Evolutionary conservation across 2,329 filamentous ascomycete species (phyloP).

Genomic region (Didymella glomerata): DNA sequence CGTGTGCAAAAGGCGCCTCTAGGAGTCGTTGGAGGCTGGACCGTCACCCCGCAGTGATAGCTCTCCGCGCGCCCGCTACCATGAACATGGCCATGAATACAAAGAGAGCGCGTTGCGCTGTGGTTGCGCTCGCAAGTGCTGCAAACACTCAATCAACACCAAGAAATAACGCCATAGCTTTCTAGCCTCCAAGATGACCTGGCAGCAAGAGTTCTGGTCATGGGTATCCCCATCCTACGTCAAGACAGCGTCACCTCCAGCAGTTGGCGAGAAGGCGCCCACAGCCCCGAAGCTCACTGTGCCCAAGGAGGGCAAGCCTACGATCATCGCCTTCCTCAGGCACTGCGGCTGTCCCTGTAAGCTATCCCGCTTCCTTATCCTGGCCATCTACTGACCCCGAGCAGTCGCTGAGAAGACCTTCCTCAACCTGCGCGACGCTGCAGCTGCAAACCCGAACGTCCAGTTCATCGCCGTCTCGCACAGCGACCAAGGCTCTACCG

Average conservation of each 20-base stretch:
- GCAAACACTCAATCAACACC: neutral
- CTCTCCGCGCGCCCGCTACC: constrained; percentile 17
- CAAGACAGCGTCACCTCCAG: constrained; percentile 55
- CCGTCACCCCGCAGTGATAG: constrained; percentile 18
- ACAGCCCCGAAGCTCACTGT: constrained; percentile 61
- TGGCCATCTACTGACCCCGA: constrained; percentile 8
- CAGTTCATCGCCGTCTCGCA: constrained; percentile 50
- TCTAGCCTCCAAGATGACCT: constrained; percentile 43
- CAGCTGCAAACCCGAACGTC: constrained; percentile 36
- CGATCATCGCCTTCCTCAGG: constrained; percentile 72
- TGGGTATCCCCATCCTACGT: constrained; percentile 51
- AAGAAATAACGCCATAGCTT: neutral
- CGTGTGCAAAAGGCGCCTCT: constrained; percentile 4
- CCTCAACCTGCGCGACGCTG: constrained; percentile 41
- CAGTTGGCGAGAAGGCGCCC: constrained; percentile 65
- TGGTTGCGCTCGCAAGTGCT: constrained; percentile 2
- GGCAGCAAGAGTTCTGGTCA: constrained; percentile 53
- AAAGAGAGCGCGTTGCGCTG: constrained; percentile 5
- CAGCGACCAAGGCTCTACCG: constrained; percentile 42
- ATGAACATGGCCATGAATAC: constrained; percentile 8
- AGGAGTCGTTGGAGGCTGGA: constrained; percentile 13
- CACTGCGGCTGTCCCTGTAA: constrained; percentile 79
- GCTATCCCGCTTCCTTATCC: constrained; percentile 27
- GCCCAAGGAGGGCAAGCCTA: constrained; percentile 62
- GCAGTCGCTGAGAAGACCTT: constrained; percentile 73